Conservation (phyloP, 768 basidiomycete species). For the Trametes coccinea region DNA sequence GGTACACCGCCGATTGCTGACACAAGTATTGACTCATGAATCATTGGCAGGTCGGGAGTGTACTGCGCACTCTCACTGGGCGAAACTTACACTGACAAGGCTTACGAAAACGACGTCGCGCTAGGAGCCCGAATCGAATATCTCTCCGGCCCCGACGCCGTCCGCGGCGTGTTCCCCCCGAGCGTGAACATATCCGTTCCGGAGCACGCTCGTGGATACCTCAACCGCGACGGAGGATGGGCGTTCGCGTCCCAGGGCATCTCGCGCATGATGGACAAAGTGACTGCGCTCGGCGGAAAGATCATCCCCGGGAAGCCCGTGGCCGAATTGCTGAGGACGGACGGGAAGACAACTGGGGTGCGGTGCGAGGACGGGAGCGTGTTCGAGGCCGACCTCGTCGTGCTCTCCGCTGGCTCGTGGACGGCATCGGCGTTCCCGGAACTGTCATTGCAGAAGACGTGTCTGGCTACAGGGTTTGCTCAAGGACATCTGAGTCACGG, state of each 20-base stretch:
- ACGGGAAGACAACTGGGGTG: conserved; percentile 56
- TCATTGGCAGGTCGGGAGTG: conserved; percentile 60
- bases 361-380: conserved; percentile 56
- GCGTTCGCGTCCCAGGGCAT: conserved; percentile 74
- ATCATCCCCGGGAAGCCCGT: conserved; percentile 62
- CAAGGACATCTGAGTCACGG: neutral
- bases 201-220: conserved; percentile 51
- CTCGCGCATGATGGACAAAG: conserved; percentile 50
- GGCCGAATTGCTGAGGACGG: conserved; percentile 43
- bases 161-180: conserved; percentile 52
- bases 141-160: conserved; percentile 39
- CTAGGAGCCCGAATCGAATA: conserved; percentile 52
- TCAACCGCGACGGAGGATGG: conserved; percentile 85
- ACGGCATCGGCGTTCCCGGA: conserved; percentile 76
- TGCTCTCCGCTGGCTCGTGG: conserved; percentile 84
- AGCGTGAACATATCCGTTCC: conserved; percentile 40
- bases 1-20: neutral
- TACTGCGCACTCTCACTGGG: conserved; percentile 48
- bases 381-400: conserved; percentile 58
- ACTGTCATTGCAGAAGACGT: conserved; percentile 47
- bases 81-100: conserved; percentile 48
- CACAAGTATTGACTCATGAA: neutral
- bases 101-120: conserved; percentile 63
- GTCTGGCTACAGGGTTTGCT: conserved; percentile 80
- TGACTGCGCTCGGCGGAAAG: conserved; percentile 59